Conservation (phyloP, 371 early-diverging fungal genomes). For the Funneliformis caledonium region DNA sequence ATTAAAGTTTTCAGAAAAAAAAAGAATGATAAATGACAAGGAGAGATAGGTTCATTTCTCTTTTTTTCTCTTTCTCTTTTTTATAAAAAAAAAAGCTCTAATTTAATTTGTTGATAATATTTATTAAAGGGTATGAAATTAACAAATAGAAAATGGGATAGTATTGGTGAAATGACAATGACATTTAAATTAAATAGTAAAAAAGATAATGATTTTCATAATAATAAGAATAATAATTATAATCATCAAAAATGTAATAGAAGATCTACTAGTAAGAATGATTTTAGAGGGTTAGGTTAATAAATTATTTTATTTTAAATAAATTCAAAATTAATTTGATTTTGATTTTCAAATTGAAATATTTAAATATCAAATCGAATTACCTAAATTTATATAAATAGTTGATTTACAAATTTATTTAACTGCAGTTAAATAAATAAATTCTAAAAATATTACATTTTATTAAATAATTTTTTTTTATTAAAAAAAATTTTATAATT, state of each 20-base stretch:
- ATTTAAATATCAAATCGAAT: no score
- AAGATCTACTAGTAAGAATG: conserved; percentile 32
- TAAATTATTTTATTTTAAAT: neutral
- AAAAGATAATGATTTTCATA: neutral
- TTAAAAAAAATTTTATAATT: no score
- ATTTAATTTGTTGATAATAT: neutral
- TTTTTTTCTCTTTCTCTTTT: neutral
- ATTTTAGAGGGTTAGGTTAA: conserved; percentile 23
- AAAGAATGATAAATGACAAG: conserved; percentile 47
- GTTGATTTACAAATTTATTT: no score
- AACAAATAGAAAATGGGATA: neutral
- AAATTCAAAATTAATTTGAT: no score
- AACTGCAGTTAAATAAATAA: no score
- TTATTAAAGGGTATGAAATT: neutral
- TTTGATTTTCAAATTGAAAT: no score
- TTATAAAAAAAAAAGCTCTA: neutral
- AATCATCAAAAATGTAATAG: neutral
- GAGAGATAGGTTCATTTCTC: conserved; percentile 24
- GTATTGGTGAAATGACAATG: conserved; percentile 29
- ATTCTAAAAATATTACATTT: no score
- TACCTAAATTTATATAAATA: no score
- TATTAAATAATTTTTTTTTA: no score
- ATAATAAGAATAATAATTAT: neutral
- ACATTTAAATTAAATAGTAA: conserved; percentile 27
- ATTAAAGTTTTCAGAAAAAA: conserved; percentile 52